These are phyloP conservation scores for Chlorella sp. DNA, from an alignment of 139 green algal species.

Conservation along the genomic window DNA sequence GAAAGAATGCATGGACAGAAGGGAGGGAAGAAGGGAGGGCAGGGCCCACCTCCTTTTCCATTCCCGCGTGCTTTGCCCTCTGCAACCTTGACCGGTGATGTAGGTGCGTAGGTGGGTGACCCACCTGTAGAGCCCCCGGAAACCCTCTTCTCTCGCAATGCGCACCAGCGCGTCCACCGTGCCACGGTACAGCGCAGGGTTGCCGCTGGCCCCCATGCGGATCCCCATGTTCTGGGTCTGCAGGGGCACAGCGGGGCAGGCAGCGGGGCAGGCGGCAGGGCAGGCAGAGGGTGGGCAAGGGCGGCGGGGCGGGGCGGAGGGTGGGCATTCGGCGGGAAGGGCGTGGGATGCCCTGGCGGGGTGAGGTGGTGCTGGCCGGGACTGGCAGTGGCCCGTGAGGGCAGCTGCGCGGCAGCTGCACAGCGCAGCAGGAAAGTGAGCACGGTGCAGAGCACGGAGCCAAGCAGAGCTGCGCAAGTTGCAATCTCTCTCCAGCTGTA, in stretches of 20 bases:
- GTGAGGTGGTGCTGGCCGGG: not conserved
- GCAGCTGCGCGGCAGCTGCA: too few species aligned
- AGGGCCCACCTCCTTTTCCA: too few species aligned
- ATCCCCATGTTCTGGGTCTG: conserved; percentile 54
- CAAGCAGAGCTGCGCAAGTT: too few species aligned
- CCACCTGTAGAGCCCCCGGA: conserved; percentile 88
- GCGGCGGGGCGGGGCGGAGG: not conserved
- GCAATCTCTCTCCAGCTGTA: too few species aligned
- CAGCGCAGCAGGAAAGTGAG: not conserved
- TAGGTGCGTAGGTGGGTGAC: too few species aligned
- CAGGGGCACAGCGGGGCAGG: not conserved
- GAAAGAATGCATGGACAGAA: too few species aligned
- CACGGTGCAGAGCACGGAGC: not conserved
- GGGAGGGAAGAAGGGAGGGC: too few species aligned
- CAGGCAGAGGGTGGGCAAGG: not conserved
- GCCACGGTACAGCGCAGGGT: conserved; percentile 66
- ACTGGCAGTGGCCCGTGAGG: not conserved
- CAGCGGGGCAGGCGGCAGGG: not conserved
- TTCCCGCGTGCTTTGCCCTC: too few species aligned
- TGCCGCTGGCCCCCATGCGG: conserved; percentile 31
- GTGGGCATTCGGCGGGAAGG: too few species aligned
- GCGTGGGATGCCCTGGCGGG: too few species aligned
- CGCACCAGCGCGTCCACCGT: conserved; percentile 79
- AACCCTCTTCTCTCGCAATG: conserved; percentile 90
- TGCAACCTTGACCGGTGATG: too few species aligned